Evolutionary conservation across 1,284 basidiomycete genomes (phyloP), one percentile per base, ranked within the genome.

Genomic region (Ceratobasidium theobromae): DNA sequence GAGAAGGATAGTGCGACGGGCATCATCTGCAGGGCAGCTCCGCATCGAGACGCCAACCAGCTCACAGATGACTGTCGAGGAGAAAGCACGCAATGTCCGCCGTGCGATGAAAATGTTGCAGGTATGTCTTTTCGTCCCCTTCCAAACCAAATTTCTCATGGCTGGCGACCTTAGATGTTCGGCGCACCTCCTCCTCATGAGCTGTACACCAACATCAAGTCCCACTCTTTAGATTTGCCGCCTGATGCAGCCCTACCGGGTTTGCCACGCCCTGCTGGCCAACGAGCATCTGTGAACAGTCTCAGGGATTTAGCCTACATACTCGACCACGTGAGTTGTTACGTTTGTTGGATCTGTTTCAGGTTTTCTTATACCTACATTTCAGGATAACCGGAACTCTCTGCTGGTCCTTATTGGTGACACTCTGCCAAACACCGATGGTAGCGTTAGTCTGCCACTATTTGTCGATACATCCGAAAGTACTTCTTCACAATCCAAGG

Each of bases 51-150:
- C 30, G 3, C 30, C 57, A 16, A 21, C 57, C 23, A 3, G 21
- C 3, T 9, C 46, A 14, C 57, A 51, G 32, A 49, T 62, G 46
- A 51, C 46, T 12, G 32, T 33, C n/a, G 45, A 35, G 4, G 57
- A 62, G 16, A 62, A 62, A 25, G 45, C 57, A 16, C 45, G 57
- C 21, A 49, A 62, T 51, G 57, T 62, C 12, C 57, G 41, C 28
- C 57, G 57, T 18, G 57, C 57, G 3, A 51, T 62, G 46, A 62
- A 62, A 35, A 62, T 62, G 57, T 21, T 62, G 23, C 57, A 62
- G 57, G 57, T 62, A 40, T 33, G 57, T 30, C 35, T 16, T 38
- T 38, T 38, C 35, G 8, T 16, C 9, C 35, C 16, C 16, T n/a
- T 8, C 16, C 1, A 51, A 12, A 33, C 23, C 30, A 25, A 5